Percentiles rank a stretch among this genome's conserved stretches.
These are phyloP conservation scores for Mucor irregularis DNA, from an alignment of 371 early-diverging fungal genomes.

Conservation along the genomic window DNA sequence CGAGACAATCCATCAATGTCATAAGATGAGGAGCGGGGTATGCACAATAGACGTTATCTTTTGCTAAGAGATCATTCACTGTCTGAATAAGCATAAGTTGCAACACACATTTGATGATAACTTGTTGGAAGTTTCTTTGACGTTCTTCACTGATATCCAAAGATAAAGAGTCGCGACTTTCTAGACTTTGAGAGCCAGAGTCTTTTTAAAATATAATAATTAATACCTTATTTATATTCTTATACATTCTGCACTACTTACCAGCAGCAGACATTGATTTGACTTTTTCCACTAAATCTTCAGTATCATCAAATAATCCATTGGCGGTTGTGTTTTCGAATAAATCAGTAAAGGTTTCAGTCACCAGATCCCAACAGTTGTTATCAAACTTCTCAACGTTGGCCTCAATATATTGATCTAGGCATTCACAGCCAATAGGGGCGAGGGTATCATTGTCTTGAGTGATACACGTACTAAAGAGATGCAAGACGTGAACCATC, in stretches of 20 bases:
- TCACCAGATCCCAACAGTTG: constrained; percentile 72
- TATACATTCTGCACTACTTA: no score
- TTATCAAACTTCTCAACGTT: constrained; percentile 73
- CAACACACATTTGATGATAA: constrained; percentile 78
- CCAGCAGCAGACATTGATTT: constrained; percentile 7
- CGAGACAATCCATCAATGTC: constrained; percentile 76
- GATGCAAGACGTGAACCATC: constrained; percentile 76
- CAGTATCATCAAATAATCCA: constrained; percentile 69
- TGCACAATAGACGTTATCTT: constrained; percentile 61
- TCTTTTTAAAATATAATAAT: neutral
- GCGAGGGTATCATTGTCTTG: constrained; percentile 92
- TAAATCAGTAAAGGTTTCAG: constrained; percentile 64
- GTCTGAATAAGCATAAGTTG: constrained; percentile 79
- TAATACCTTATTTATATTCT: neutral
- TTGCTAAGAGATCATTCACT: constrained; percentile 66
- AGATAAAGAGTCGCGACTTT: neutral
- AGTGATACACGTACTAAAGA: constrained; percentile 80
- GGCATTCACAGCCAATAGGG: constrained; percentile 88
- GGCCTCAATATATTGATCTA: constrained; percentile 83
- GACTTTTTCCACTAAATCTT: constrained; percentile 44
- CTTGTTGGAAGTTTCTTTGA: constrained; percentile 72
- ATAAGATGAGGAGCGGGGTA: constrained; percentile 64
- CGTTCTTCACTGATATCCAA: constrained; percentile 42
- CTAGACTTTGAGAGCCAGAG: neutral
- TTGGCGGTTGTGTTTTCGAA: constrained; percentile 83